Conservation (phyloP, 164 flowering plant genomes). For the Nymphaea thermarum region DNA sequence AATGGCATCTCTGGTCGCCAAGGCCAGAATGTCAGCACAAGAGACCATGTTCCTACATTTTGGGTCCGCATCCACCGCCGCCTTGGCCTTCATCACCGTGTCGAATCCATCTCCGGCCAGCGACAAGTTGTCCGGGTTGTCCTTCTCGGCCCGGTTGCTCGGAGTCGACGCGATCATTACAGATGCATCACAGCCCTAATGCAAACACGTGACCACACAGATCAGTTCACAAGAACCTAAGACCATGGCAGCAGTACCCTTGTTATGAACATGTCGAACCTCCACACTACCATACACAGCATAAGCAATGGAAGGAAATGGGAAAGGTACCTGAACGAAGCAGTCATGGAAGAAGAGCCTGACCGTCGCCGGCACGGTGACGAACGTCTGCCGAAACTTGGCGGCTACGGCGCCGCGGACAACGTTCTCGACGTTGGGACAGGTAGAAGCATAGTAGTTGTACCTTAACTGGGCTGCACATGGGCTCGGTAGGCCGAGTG, state of each 20-base stretch:
- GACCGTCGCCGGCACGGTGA: slow-evolving; percentile 64
- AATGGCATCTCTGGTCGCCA: slow-evolving; percentile 73
- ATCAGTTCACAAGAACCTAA: neutral
- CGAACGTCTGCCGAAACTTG: slow-evolving; percentile 62
- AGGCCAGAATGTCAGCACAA: slow-evolving; percentile 83
- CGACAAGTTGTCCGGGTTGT: slow-evolving; percentile 62
- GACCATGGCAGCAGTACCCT: neutral
- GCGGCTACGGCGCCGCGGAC: slow-evolving; percentile 42
- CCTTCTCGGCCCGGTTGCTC: slow-evolving; percentile 65
- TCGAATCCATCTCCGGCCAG: slow-evolving; percentile 89
- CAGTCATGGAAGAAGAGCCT: slow-evolving; percentile 95
- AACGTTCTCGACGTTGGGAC: slow-evolving; percentile 68
- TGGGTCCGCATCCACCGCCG: slow-evolving; percentile 45
- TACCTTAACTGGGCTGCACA: slow-evolving; percentile 39
- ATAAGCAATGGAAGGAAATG: too few relatives aligned
- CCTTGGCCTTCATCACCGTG: slow-evolving; percentile 81
- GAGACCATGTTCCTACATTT: slow-evolving; percentile 71
- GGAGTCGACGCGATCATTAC: slow-evolving; percentile 37
- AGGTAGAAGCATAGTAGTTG: slow-evolving; percentile 47
- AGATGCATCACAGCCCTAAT: slow-evolving; percentile 83
- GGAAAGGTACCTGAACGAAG: slow-evolving; percentile 39
- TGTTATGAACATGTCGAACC: neutral
- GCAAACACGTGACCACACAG: neutral
- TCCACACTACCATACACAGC: neutral
- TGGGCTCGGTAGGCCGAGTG: neutral